Evolutionary conservation across 2,329 filamentous ascomycete species (phyloP).

Genomic region (Colletotrichum sp.): DNA sequence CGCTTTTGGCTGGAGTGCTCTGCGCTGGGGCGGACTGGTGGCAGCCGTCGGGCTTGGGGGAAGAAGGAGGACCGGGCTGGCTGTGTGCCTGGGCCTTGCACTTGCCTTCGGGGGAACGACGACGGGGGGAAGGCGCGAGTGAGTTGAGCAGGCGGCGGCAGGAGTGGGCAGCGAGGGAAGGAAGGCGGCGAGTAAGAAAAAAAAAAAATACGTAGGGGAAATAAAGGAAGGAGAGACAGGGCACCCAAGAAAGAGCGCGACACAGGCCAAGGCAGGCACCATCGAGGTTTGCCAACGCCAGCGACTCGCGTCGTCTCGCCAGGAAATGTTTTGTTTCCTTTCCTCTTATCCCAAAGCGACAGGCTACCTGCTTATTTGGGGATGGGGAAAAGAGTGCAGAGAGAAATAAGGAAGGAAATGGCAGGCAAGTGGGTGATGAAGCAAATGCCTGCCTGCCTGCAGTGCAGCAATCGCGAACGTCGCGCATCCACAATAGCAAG

Average conservation of each 20-base stretch:
- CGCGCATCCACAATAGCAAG: constrained; percentile 8
- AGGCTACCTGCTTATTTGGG: not conserved
- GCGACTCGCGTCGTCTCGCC: not conserved
- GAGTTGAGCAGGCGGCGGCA: not conserved
- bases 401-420: not conserved
- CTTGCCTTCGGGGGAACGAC: not conserved
- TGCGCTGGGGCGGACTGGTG: not conserved
- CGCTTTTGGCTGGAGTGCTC: not conserved
- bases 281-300: not conserved
- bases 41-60: not conserved
- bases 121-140: not conserved
- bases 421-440: not conserved
- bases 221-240: not conserved
- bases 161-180: not conserved
- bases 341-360: not conserved
- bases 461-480: constrained; percentile 10
- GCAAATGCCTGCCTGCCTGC: not conserved
- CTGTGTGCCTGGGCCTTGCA: not conserved
- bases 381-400: not conserved
- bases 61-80: not conserved
- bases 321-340: not conserved
- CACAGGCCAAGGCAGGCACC: not conserved
- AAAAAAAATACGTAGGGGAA: not conserved
- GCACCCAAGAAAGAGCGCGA: not conserved
- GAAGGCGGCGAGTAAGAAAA: not conserved